Conservation (phyloP, 306 rosid species). For the Rubus idaeus region DNA sequence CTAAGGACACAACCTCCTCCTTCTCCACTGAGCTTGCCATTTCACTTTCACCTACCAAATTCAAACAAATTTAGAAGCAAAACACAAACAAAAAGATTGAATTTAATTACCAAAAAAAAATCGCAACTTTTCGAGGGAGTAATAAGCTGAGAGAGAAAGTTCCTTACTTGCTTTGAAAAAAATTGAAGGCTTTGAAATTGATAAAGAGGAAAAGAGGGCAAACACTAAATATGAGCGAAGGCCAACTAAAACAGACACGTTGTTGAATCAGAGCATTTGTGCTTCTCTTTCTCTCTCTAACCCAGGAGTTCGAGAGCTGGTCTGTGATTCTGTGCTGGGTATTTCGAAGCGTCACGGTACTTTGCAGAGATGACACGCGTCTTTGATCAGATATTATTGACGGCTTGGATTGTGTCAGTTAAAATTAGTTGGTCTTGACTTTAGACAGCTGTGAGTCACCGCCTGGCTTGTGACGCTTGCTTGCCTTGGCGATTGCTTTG, state of each 20-base stretch:
- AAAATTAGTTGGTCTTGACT: not conserved
- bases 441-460: slow-evolving; percentile 10
- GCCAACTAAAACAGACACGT: slow-evolving; percentile 23
- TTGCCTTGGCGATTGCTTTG: slow-evolving; percentile 6
- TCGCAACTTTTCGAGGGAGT: not conserved
- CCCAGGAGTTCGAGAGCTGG: slow-evolving; percentile 10
- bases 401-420: slow-evolving; percentile 18
- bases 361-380: slow-evolving; percentile 28
- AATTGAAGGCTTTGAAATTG: not conserved
- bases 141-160: not conserved
- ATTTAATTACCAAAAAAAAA: not conserved
- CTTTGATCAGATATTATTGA: not conserved
- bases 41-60: slow-evolving; percentile 53
- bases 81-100: not conserved
- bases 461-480: not conserved
- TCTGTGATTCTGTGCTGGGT: slow-evolving; percentile 19
- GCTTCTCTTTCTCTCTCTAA: slow-evolving; percentile 23
- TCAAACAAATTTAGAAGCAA: slow-evolving; percentile 23
- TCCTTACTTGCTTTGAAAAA: slow-evolving; percentile 14
- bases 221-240: slow-evolving; percentile 6
- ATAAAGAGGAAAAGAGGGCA: slow-evolving; percentile 15
- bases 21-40: slow-evolving; percentile 83
- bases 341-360: slow-evolving; percentile 33
- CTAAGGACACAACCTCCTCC: slow-evolving; percentile 75
- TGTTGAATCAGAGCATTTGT: slow-evolving; percentile 27